These are phyloP conservation scores for Fraxinus pennsylvanica DNA, from an alignment of 257 asterid species.

Conservation along the genomic window DNA sequence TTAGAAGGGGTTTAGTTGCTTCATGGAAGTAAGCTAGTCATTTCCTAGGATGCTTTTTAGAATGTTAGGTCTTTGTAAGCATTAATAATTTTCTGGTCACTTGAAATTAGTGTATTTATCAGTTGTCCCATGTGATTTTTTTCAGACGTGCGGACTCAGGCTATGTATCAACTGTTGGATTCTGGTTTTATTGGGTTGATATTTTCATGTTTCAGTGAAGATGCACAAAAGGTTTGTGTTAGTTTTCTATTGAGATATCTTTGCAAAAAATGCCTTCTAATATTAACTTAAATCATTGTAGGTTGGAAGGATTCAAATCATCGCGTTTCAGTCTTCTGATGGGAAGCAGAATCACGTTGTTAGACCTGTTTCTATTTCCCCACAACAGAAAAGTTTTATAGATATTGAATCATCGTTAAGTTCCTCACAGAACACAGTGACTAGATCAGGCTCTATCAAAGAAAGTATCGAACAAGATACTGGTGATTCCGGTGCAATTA, in stretches of 20 bases:
- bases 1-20: not conserved
- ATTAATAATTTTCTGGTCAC: not conserved
- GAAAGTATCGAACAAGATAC: slow-evolving; percentile 67
- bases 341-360: slow-evolving; percentile 74
- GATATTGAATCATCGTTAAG: slow-evolving; percentile 69
- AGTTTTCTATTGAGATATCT: slow-evolving; percentile 14
- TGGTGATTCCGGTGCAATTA: slow-evolving; percentile 65
- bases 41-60: not conserved
- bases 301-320: slow-evolving; percentile 97
- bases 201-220: slow-evolving; percentile 98
- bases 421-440: slow-evolving; percentile 59
- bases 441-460: slow-evolving; percentile 41
- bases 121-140: slow-evolving; percentile 28
- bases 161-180: slow-evolving; percentile 98
- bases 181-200: slow-evolving; percentile 96
- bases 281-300: slow-evolving; percentile 34
- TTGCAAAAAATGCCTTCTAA: slow-evolving; percentile 13
- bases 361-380: slow-evolving; percentile 64
- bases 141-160: slow-evolving; percentile 96
- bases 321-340: slow-evolving; percentile 94
- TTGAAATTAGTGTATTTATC: not conserved
- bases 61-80: slow-evolving; percentile 6
- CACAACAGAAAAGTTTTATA: slow-evolving; percentile 53
- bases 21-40: not conserved
- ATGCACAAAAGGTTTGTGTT: slow-evolving; percentile 80